Evolutionary conservation across 768 basidiomycete genomes (phyloP), one percentile per base, ranked within the genome.

Genomic region (Hortiboletus flavorubellus): DNA sequence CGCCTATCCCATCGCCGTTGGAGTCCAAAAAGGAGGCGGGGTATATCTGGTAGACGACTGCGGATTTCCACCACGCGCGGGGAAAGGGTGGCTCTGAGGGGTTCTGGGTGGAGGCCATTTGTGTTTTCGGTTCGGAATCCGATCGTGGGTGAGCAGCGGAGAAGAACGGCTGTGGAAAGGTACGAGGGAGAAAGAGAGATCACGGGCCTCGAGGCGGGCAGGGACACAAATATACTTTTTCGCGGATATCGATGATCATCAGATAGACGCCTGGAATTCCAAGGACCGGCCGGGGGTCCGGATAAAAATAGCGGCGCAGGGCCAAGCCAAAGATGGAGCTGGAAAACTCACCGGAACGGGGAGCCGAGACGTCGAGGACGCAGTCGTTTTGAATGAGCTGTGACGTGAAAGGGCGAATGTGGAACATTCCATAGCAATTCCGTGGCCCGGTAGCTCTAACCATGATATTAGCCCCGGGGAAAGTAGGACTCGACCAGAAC

Each of bases 1-100:
- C 87, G 11, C 88, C 87, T 38, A 82, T 67, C 0, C 86, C 88
- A 65, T 86, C 84, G 1, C 81, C 85, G 56, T 84, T 87, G n/a
- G 84, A 80, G 63, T 89, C 87, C 51, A 75, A 78, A 75, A 87
- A 89, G 0, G 85, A 87, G 49, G 81, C 72, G 2, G 86, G 86
- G 64, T 87, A 87, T 65, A 89, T 85, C 67, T 87, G 86, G 70
- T 86, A 86, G 21, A 87, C 72, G 31, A 76, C 66, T 4, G 78
- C 78, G 16, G 76, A 74, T 61, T 85, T 84, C 82, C 83, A 85
- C 83, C 83, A 86, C 5, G 65, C 55, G 21, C 65, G 67, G 42
- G 68, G 62, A 18, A 49, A 66, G 12, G 66, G 54, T 26, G 64
- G 66, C 16, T 64, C 54, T 47, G 54, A 40, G 11, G 45, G 26